Evolutionary conservation across 169 alveolate species (phyloP).

Genomic region (Perkinsus marinus): DNA sequence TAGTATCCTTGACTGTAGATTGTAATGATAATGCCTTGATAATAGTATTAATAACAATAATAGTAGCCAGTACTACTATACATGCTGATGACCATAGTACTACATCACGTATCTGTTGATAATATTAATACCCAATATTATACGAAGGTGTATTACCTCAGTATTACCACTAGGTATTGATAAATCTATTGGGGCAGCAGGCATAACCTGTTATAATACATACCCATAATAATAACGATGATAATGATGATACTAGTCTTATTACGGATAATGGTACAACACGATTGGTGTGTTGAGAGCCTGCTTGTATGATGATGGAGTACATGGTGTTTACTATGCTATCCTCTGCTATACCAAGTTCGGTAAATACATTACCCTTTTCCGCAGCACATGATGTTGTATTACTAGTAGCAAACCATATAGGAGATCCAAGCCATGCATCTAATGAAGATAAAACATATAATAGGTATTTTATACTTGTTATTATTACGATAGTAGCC

Average conservation of each 20-base stretch:
- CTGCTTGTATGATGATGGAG: neutral
- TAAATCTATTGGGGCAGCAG: neutral
- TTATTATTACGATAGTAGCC: neutral
- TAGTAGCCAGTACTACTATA: neutral
- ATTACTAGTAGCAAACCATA: neutral
- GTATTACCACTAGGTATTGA: neutral
- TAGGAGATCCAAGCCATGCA: neutral
- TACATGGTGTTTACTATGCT: neutral
- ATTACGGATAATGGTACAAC: neutral
- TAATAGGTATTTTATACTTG: neutral
- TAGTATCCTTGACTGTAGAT: no score
- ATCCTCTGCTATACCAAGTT: neutral
- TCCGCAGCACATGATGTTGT: neutral
- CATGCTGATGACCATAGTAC: neutral
- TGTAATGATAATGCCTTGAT: neutral
- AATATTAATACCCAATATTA: neutral
- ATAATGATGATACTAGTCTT: neutral
- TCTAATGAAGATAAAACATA: neutral
- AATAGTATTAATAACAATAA: neutral
- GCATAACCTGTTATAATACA: neutral
- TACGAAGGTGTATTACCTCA: neutral
- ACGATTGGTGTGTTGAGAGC: neutral
- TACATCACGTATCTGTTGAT: neutral
- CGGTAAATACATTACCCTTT: neutral
- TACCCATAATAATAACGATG: neutral